Evolutionary conservation across 108 stramenopile species (phyloP).

Genomic region (Nitzschia sp.): DNA sequence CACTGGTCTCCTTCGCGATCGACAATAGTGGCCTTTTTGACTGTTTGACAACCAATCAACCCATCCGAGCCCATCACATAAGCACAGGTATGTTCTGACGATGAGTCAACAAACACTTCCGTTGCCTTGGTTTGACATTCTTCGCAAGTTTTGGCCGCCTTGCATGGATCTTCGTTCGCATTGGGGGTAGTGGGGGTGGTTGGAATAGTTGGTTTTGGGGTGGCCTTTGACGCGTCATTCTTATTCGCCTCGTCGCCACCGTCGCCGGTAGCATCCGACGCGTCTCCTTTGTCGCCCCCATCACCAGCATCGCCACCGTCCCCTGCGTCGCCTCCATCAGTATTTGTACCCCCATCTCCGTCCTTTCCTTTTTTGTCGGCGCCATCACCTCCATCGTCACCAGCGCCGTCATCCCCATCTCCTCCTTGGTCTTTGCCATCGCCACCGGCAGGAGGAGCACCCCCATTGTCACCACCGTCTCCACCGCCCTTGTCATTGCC

Average conservation of each 20-base stretch:
- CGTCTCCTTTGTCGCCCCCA: background rate
- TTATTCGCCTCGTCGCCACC: background rate
- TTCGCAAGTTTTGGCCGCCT: background rate
- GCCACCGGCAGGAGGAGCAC: background rate
- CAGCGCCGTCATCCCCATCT: background rate
- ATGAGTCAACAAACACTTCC: background rate
- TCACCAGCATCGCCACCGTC: slow-evolving; percentile 3
- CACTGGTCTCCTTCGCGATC: background rate
- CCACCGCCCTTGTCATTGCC: background rate
- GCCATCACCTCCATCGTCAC: background rate
- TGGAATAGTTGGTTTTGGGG: too few relatives aligned
- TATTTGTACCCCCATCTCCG: background rate
- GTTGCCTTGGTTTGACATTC: background rate
- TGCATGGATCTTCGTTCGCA: background rate
- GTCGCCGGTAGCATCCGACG: background rate
- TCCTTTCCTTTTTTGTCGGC: background rate
- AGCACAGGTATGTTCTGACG: background rate
- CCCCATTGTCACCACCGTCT: background rate
- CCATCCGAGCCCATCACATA: background rate
- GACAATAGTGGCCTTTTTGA: background rate
- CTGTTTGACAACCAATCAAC: background rate
- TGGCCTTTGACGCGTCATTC: too few relatives aligned
- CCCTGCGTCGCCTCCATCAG: background rate
- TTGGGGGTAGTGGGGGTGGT: background rate
- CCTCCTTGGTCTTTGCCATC: background rate